Evolutionary conservation across 78 protist species (phyloP).

Genomic region (Paulinella micropora): DNA sequence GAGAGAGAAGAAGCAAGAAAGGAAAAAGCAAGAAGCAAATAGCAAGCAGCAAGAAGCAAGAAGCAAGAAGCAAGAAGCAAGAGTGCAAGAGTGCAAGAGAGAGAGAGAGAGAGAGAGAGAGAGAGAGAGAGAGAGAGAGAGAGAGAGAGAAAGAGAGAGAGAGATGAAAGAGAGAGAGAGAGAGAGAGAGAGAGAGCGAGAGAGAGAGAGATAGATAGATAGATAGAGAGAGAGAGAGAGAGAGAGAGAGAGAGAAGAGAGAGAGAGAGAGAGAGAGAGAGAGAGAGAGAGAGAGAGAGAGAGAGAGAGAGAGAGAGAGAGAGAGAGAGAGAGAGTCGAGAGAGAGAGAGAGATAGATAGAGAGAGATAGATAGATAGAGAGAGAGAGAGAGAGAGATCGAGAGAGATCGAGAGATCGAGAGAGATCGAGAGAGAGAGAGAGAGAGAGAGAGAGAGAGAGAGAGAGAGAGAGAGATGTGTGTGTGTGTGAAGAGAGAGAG

Average conservation of each 20-base stretch:
- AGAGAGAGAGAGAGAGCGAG: background rate
- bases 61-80: background rate
- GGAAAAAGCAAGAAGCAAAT: background rate
- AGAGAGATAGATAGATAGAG: background rate
- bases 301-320: background rate
- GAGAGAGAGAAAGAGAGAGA: background rate
- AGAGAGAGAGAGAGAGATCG: background rate
- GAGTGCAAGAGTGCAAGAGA: background rate
- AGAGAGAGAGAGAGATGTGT: too few relatives aligned
- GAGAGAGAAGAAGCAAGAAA: background rate
- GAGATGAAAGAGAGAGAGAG: background rate
- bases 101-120: background rate
- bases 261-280: background rate
- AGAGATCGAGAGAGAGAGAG: background rate
- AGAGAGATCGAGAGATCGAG: background rate
- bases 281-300: background rate
- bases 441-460: background rate
- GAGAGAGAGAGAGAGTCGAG: background rate
- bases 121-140: background rate
- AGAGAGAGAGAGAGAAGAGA: background rate
- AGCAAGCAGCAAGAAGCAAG: background rate
- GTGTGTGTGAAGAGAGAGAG: background rate
- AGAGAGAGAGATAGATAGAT: background rate
- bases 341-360: background rate
- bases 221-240: background rate